phyloP scores from a whole-genome alignment of 257 asterid species.

The Lycium ferocissimum region DNA sequence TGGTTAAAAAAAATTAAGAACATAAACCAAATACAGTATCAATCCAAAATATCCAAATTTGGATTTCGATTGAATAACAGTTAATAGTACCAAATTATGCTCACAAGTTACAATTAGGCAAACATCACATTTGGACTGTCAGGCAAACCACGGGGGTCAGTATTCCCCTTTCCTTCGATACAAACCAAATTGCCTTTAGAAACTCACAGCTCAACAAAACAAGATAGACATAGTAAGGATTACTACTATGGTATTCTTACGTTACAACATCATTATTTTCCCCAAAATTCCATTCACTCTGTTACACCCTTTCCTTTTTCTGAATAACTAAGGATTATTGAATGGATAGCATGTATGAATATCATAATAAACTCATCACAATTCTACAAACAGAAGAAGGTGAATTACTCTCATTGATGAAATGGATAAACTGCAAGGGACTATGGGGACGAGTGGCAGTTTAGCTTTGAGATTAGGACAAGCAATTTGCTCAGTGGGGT shows the following conservation, averaged over 20 bases:
- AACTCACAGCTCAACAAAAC: conserved; percentile 1
- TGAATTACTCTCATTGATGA: not conserved
- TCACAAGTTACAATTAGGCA: too few species aligned
- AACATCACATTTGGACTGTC: not conserved
- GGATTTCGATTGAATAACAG: too few species aligned
- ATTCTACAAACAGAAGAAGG: not conserved
- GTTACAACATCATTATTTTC: conserved; percentile 17
- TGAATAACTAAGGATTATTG: not conserved
- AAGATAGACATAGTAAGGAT: not conserved
- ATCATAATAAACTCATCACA: not conserved
- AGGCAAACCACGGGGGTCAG: not conserved
- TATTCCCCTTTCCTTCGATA: not conserved
- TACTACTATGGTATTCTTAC: not conserved
- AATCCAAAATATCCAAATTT: too few species aligned
- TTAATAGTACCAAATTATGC: too few species aligned
- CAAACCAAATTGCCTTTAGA: not conserved
- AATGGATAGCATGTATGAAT: not conserved
- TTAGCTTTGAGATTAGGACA: conserved; percentile 66
- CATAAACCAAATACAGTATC: too few species aligned
- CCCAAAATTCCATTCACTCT: not conserved
- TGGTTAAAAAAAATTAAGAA: too few species aligned
- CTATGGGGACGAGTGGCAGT: conserved; percentile 71
- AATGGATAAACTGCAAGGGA: conserved; percentile 57
- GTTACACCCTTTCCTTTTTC: not conserved
- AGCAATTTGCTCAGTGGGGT: conserved; percentile 59